Conservation (phyloP, 2,329 filamentous ascomycete genomes). For the Septoria petroselini region DNA sequence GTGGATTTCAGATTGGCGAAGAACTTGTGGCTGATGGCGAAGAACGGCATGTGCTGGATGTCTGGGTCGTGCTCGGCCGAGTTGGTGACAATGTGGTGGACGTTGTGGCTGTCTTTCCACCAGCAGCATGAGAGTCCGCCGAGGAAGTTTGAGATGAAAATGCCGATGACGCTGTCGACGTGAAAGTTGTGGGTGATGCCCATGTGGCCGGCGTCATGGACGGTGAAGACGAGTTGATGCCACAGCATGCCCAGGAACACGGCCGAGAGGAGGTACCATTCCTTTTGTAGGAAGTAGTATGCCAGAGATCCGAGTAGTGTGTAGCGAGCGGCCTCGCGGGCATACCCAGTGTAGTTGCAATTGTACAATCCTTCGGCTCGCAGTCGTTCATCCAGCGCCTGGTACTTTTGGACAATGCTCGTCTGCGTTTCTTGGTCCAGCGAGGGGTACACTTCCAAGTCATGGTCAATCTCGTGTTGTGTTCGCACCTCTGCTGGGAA, state of each 20-base stretch:
- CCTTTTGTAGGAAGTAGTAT: conserved; percentile 47
- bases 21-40: conserved; percentile 64
- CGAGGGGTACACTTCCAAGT: conserved; percentile 75
- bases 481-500: conserved; percentile 67
- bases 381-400: conserved; percentile 69
- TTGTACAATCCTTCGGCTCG: conserved; percentile 72
- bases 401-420: conserved; percentile 75
- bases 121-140: conserved; percentile 88
- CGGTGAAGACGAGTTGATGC: conserved; percentile 92
- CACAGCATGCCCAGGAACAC: conserved; percentile 78
- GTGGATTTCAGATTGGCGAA: conserved; percentile 61
- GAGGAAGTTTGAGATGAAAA: conserved; percentile 83
- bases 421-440: conserved; percentile 71
- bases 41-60: conserved; percentile 72
- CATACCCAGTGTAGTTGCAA: conserved; percentile 80
- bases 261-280: conserved; percentile 59
- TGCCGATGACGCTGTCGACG: conserved; percentile 78
- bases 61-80: conserved; percentile 93
- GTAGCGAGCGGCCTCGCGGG: conserved; percentile 71
- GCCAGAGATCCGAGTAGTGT: conserved; percentile 61
- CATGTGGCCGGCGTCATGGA: conserved; percentile 95
- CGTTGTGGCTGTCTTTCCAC: conserved; percentile 97
- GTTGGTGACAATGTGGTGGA: conserved; percentile 95
- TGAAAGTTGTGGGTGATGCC: conserved; percentile 91
- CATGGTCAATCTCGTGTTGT: conserved; percentile 69